Evolutionary conservation across 306 rosid species (phyloP).

Genomic region (Carpinus viminea): DNA sequence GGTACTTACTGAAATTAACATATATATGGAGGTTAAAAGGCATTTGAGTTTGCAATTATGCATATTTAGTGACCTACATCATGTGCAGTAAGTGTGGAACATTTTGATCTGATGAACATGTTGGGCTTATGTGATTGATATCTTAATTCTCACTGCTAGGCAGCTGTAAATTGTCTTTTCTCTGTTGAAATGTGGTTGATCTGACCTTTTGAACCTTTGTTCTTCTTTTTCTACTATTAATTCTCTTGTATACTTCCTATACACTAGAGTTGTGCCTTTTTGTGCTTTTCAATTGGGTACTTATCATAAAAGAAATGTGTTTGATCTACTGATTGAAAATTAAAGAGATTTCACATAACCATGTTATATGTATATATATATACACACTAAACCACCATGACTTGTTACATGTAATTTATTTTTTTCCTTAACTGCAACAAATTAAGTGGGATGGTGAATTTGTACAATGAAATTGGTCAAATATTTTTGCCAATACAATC

Average conservation of each 20-base stretch:
- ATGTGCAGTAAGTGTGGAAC: neutral
- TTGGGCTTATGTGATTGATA: neutral
- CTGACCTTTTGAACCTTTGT: no score
- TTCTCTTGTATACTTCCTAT: no score
- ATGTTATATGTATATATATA: neutral
- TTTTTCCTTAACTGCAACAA: neutral
- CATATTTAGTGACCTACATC: neutral
- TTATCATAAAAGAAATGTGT: neutral
- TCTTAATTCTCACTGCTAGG: neutral
- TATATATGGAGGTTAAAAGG: neutral
- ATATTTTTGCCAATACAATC: neutral
- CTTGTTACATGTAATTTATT: neutral
- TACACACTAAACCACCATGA: neutral
- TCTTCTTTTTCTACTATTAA: no score
- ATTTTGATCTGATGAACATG: neutral
- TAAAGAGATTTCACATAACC: neutral
- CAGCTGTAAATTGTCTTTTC: neutral
- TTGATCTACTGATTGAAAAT: neutral
- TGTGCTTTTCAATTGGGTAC: no score
- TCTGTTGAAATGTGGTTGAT: neutral
- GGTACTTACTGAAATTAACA: neutral
- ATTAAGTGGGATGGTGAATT: neutral
- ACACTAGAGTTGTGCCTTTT: no score
- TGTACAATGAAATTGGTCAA: neutral
- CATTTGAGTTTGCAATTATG: neutral